Evolutionary conservation across 2,329 filamentous ascomycete species (phyloP).

Genomic region (Colletotrichum orchidophilum): DNA sequence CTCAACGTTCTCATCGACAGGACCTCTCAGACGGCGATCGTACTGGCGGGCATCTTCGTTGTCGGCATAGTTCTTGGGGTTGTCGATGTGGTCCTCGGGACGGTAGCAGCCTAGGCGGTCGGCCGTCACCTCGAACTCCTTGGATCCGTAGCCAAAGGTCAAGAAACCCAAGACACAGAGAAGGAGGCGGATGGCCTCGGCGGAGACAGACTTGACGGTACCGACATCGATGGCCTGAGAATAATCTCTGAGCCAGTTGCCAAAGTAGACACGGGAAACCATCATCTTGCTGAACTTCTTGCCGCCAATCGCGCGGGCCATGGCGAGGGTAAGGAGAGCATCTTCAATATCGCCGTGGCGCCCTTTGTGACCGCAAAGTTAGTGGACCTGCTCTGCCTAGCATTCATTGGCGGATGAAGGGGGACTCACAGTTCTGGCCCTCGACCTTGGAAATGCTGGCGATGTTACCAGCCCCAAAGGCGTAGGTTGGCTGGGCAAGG

Average conservation of each 20-base stretch:
- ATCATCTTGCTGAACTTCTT: conserved; percentile 91
- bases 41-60: conserved; percentile 87
- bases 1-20: conserved; percentile 81
- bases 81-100: conserved; percentile 85
- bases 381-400: conserved; percentile 20
- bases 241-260: conserved; percentile 94
- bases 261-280: conserved; percentile 92
- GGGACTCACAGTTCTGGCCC: conserved; percentile 77
- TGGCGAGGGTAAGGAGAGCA: conserved; percentile 77
- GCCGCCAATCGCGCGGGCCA: conserved; percentile 60
- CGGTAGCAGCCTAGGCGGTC: conserved; percentile 84
- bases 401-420: background rate
- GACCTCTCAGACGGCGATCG: conserved; percentile 81
- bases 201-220: conserved; percentile 88
- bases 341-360: conserved; percentile 95
- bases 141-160: conserved; percentile 84
- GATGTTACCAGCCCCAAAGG: conserved; percentile 91
- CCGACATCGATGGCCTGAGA: conserved; percentile 94
- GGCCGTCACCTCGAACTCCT: conserved; percentile 85
- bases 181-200: conserved; percentile 89
- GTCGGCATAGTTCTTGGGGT: conserved; percentile 81
- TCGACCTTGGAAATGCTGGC: conserved; percentile 82
- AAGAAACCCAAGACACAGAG: conserved; percentile 92
- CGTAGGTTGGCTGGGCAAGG: conserved; percentile 74
- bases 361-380: conserved; percentile 57